Percentiles rank a stretch among this genome's conserved stretches.
phyloP scores from a whole-genome alignment of 345 rosid species.

The Salix koriyanagi region DNA sequence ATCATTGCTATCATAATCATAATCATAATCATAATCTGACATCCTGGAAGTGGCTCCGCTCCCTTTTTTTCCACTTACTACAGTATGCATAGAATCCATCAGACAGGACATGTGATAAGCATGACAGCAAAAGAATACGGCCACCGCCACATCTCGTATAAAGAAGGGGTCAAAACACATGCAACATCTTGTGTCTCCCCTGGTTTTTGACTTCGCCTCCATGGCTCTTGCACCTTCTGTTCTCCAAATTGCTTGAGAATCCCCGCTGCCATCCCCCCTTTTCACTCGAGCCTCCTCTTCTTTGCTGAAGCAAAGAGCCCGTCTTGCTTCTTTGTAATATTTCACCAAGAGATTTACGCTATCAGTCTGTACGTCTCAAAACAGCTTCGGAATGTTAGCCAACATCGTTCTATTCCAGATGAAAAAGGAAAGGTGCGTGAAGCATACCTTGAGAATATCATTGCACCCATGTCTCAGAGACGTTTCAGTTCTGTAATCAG shows the following conservation, averaged over 20 bases:
- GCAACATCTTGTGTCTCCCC: conserved; percentile 88
- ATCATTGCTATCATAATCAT: conserved; percentile 23
- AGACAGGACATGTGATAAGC: conserved; percentile 84
- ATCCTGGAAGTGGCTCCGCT: conserved; percentile 25
- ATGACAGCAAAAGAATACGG: conserved; percentile 92
- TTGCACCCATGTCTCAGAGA: conserved; percentile 97
- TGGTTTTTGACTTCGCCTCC: conserved; percentile 83
- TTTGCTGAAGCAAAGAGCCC: conserved; percentile 61
- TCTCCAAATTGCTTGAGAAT: conserved; percentile 48
- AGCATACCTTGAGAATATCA: conserved; percentile 83
- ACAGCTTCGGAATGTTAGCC: conserved; percentile 11
- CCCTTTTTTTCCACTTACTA: conserved; percentile 35
- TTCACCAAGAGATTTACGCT: conserved; percentile 84
- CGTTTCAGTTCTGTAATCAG: conserved; percentile 98
- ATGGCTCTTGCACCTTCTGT: conserved; percentile 37
- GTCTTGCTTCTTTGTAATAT: conserved; percentile 80
- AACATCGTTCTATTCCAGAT: conserved; percentile 8
- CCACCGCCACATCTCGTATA: conserved; percentile 65
- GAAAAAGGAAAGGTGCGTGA: neutral
- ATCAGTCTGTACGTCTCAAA: conserved; percentile 61
- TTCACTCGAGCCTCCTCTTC: conserved; percentile 58
- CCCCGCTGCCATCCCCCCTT: conserved; percentile 49
- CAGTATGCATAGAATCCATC: conserved; percentile 65
- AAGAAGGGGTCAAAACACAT: conserved; percentile 90
- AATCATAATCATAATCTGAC: conserved; percentile 39